These are phyloP conservation scores for Trichoderma orchidacearum DNA, from an alignment of 495 filamentous ascomycete genomes.

Conservation along the genomic window DNA sequence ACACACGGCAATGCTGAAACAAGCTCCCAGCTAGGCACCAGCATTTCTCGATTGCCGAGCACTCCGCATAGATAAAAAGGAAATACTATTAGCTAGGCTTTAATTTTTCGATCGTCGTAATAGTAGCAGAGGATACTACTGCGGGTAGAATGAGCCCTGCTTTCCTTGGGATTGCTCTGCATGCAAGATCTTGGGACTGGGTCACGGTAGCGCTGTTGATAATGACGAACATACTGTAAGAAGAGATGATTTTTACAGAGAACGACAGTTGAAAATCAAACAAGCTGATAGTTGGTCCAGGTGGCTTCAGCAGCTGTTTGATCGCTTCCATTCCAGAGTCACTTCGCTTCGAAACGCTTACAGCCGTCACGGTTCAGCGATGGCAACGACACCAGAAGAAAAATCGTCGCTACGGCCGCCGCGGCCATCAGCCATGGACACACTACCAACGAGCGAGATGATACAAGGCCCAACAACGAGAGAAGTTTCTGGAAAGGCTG, in stretches of 20 bases:
- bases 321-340: not conserved
- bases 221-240: not conserved
- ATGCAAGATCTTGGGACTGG: too few relatives aligned
- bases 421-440: not conserved
- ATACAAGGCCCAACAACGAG: not conserved
- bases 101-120: too few relatives aligned
- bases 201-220: not conserved
- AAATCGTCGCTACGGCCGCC: not conserved
- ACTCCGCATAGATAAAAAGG: not conserved
- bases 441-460: not conserved
- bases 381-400: not conserved
- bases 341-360: not conserved
- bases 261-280: too few relatives aligned
- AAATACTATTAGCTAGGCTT: too few relatives aligned
- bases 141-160: not conserved
- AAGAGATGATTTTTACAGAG: not conserved
- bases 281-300: not conserved
- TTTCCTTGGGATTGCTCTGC: not conserved
- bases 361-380: not conserved
- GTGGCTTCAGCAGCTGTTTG: not conserved
- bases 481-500: not conserved
- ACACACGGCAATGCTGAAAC: not conserved
- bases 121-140: too few relatives aligned
- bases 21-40: not conserved
- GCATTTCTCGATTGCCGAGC: not conserved